phyloP scores from a whole-genome alignment of 2,329 filamentous ascomycete genomes.

The Arthrinium puccinioides region DNA sequence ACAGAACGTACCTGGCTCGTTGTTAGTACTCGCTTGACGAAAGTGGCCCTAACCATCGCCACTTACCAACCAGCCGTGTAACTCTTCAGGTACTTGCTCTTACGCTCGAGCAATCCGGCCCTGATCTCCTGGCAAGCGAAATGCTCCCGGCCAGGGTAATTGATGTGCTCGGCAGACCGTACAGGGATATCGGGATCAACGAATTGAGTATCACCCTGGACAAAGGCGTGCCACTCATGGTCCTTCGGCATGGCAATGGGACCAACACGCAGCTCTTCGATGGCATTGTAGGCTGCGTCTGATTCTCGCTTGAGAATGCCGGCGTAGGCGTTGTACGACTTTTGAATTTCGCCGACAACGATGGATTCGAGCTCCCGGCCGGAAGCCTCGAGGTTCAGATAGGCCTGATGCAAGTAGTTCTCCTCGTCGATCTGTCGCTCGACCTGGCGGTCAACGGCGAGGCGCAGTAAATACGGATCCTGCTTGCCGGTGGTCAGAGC shows the following conservation, averaged over 20 bases:
- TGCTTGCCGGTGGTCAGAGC: constrained; percentile 73
- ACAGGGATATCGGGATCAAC: constrained; percentile 78
- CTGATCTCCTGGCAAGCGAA: constrained; percentile 76
- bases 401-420: constrained; percentile 95
- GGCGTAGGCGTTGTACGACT: constrained; percentile 91
- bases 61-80: constrained; percentile 90
- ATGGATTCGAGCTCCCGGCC: constrained; percentile 94
- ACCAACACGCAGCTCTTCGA: constrained; percentile 75
- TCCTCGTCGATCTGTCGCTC: constrained; percentile 94
- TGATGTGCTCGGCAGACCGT: constrained; percentile 71
- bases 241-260: constrained; percentile 93
- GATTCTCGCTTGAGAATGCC: constrained; percentile 88
- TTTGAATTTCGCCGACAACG: constrained; percentile 94
- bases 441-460: constrained; percentile 82
- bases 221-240: constrained; percentile 80
- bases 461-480: constrained; percentile 81
- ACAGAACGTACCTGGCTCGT: constrained; percentile 74
- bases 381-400: constrained; percentile 88
- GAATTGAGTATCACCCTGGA: constrained; percentile 75
- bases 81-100: constrained; percentile 98
- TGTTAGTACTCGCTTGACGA: constrained; percentile 12
- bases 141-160: constrained; percentile 86
- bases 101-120: constrained; percentile 86
- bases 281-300: constrained; percentile 68
- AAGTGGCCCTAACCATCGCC: neutral